Base-by-base conservation (phyloP, 495 filamentous ascomycete genomes). In the Xylaria sp. region DNA sequence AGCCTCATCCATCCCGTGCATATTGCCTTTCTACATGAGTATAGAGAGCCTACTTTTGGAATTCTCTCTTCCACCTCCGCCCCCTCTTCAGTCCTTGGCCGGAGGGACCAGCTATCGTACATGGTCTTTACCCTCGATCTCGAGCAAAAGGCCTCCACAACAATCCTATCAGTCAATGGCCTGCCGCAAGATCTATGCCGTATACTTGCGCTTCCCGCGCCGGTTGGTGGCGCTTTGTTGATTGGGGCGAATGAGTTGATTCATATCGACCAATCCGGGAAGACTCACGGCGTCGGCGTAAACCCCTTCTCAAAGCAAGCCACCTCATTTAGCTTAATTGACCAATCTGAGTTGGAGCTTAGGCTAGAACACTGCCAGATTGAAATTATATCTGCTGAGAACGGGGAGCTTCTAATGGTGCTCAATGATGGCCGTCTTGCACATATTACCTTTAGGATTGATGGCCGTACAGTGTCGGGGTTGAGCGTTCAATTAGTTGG, bases 41-140 rank as follows among this genome's bases (percentile, higher is more conserved):
- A 98, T 80, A 91, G 96, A 70, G 96, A 97, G 81, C 96, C 96
- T 33, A 98, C 96, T 1, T 97, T 99, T 81, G 96, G 96, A 44
- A 93, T 99, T 72, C 82, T 99, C 53, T 97, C 93, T 67, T 91
- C 93, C 1, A 89, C 90, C 61, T 81, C 86, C 67, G 83, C 87
- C 67, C 92, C 92, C 29, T 94, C 93, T 35, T 84, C 83, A 69
- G 90, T 93, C 4, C 83, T 97, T 73, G 93, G 94, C 76, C 87
- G 95, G 71, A 94, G 91, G 73, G 97, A 98, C 81, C 88, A 90
- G 71, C 83, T 96, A 59, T 90, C 90, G 52, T 99, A 97, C 79
- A 92, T 93, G 77, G 95, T 98, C 68, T 97, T 97, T 77, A 98
- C 95, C 0, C 86, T 99, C 53, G 96, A 99, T 77, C 86, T 98